Conservation (phyloP, 2,329 filamentous ascomycete species). For the Aspergillus caelatus region DNA sequence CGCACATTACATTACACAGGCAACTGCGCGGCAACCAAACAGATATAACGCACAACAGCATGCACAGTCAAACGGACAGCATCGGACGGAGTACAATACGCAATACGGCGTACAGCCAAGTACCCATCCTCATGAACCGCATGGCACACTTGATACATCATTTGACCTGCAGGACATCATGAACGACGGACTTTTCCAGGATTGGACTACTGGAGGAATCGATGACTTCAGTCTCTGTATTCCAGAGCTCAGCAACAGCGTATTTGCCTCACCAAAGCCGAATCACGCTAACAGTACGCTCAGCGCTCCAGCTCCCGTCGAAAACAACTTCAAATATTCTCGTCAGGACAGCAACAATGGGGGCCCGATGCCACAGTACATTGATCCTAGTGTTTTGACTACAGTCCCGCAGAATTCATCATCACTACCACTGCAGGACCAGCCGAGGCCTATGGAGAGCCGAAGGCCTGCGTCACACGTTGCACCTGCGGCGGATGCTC, state of each 20-base stretch:
- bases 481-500: neutral
- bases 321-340: neutral
- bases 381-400: neutral
- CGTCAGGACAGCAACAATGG: neutral
- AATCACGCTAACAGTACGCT: neutral
- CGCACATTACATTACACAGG: neutral
- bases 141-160: neutral
- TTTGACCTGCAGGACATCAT: neutral
- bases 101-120: neutral
- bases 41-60: neutral
- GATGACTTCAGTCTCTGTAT: neutral
- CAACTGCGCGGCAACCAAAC: neutral
- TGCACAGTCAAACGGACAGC: too few relatives aligned
- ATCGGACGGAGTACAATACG: neutral
- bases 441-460: neutral
- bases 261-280: neutral
- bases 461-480: neutral
- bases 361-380: neutral
- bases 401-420: neutral
- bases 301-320: neutral
- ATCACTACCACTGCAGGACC: neutral
- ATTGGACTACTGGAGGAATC: neutral
- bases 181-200: neutral
- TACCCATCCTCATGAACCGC: neutral
- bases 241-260: neutral